Evolutionary conservation across 1,284 basidiomycete genomes (phyloP), one percentile per base, ranked within the genome.

Genomic region (Coniophora puteana): DNA sequence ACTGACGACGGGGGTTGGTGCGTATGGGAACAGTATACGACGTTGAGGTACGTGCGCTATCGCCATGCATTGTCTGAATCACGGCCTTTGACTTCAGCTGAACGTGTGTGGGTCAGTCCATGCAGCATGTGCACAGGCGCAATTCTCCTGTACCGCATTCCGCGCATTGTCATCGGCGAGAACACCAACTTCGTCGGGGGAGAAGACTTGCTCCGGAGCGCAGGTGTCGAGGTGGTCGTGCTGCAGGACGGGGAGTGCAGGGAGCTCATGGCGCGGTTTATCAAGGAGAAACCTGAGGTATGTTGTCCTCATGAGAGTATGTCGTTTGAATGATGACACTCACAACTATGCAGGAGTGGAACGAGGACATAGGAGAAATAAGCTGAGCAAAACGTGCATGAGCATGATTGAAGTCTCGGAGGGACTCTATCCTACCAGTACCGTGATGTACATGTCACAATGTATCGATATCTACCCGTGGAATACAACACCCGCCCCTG

Each of bases 111-210:
- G n/a, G n/a, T n/a, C 37, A 78, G 74, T 41, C 80, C 80, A 2
- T 81, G 80, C 46, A 70, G 60, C 44, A 80, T 80, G 79, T 82
- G 80, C 49, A 69, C 75, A 2, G 79, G 78, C 10, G 74, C 80
- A 1, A 74, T 78, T 26, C 48, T 80, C 17, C 62, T 81, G 4
- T 81, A 79, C 58, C 71, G 69, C 38, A 78, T 81, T 21, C 75
- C 73, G 4, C 69, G 78, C 8, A 71, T 81, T 7, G 78, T 83
- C 12, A 72, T 82, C 33, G 78, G 76, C 6, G 79, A 81, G 52
- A 77, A 78, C 47, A 25, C 40, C 10, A 81, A 65, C 38, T 76
- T 69, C 49, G 46, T 64, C 3, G 76, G 76, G 8, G 68, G 64
- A 1, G 78, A 80, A 47, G 69, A 71, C 6, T 54, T 78, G 12